Percentiles rank a stretch among this genome's conserved stretches.
Conservation (phyloP, 2,329 filamentous ascomycete species). For the Thyridium curvatum region DNA sequence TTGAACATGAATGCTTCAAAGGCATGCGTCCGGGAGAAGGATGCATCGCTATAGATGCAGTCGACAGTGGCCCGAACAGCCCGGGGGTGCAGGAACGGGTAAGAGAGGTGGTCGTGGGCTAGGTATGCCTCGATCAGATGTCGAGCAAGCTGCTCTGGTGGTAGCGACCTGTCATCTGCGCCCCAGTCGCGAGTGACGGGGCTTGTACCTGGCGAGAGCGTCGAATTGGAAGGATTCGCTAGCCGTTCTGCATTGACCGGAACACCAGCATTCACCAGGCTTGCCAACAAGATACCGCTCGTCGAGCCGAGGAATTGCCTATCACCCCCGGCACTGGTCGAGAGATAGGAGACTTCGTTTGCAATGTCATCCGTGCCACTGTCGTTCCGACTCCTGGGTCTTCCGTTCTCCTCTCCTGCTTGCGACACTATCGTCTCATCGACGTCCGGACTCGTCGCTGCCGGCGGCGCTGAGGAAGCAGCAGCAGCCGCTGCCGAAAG, state of each 20-base stretch:
- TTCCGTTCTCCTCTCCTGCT: too few species aligned
- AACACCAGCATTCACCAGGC: constrained; percentile 25
- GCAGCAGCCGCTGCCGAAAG: constrained; percentile 10
- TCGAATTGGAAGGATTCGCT: constrained; percentile 3
- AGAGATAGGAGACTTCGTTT: constrained; percentile 35
- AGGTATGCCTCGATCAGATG: constrained; percentile 32
- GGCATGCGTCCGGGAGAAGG: constrained; percentile 13
- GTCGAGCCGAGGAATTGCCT: constrained; percentile 33
- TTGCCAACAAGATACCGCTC: constrained; percentile 32
- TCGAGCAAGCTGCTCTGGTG: constrained; percentile 24
- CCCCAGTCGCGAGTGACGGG: constrained; percentile 3
- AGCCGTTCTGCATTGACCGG: constrained; percentile 1
- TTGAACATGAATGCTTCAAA: constrained; percentile 33
- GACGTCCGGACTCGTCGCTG: too few species aligned
- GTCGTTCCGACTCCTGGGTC: not conserved
- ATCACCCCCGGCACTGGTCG: constrained; percentile 32
- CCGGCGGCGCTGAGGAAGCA: not conserved
- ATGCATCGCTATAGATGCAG: constrained; percentile 19
- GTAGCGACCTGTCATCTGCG: constrained; percentile 14
- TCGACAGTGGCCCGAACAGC: constrained; percentile 19
- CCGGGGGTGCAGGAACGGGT: constrained; percentile 29
- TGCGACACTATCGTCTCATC: constrained; percentile 2
- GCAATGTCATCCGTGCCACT: constrained; percentile 22
- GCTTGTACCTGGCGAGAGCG: too few species aligned
- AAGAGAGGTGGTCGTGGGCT: constrained; percentile 34